Evolutionary conservation across 2,329 filamentous ascomycete species (phyloP).

Genomic region (Zasmidium angulare): DNA sequence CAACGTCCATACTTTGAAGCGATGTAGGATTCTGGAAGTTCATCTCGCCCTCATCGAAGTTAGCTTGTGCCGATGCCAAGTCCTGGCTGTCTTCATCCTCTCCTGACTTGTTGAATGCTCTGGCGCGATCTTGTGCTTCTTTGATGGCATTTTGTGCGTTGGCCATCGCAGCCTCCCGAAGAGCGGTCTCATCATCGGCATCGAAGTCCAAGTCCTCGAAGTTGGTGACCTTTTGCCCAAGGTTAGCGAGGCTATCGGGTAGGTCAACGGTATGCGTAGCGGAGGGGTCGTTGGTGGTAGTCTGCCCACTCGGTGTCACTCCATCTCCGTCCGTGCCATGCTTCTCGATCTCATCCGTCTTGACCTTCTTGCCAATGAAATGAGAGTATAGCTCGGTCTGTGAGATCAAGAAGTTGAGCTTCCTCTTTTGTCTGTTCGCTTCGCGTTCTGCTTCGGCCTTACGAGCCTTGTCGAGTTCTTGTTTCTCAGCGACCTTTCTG

Average conservation of each 20-base stretch:
- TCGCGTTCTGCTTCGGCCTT: slow-evolving; percentile 97
- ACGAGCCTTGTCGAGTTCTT: slow-evolving; percentile 94
- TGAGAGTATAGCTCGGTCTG: slow-evolving; percentile 98
- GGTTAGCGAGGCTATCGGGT: slow-evolving; percentile 48
- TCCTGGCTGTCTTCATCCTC: slow-evolving; percentile 58
- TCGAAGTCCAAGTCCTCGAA: slow-evolving; percentile 97
- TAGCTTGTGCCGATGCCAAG: slow-evolving; percentile 28
- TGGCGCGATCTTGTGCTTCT: slow-evolving; percentile 88
- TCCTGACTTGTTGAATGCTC: slow-evolving; percentile 75
- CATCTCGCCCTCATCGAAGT: slow-evolving; percentile 94
- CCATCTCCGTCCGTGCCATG: slow-evolving; percentile 76
- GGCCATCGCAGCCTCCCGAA: slow-evolving; percentile 83
- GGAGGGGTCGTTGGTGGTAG: slow-evolving; percentile 39
- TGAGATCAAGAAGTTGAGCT: slow-evolving; percentile 98
- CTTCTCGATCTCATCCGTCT: slow-evolving; percentile 90
- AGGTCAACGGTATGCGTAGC: slow-evolving; percentile 49
- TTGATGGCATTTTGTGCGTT: slow-evolving; percentile 96
- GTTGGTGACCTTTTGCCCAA: slow-evolving; percentile 75
- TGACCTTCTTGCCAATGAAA: slow-evolving; percentile 99
- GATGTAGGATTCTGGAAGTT: slow-evolving; percentile 99
- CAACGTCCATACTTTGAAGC: slow-evolving; percentile 88
- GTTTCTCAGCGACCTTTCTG: slow-evolving; percentile 88
- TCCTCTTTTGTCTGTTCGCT: slow-evolving; percentile 94
- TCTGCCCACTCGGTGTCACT: slow-evolving; percentile 58
- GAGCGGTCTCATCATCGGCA: slow-evolving; percentile 80